Percentiles rank a stretch among this genome's conserved stretches.
Evolutionary conservation across 306 rosid species (phyloP).

Genomic region (Cucumis cinereus): DNA sequence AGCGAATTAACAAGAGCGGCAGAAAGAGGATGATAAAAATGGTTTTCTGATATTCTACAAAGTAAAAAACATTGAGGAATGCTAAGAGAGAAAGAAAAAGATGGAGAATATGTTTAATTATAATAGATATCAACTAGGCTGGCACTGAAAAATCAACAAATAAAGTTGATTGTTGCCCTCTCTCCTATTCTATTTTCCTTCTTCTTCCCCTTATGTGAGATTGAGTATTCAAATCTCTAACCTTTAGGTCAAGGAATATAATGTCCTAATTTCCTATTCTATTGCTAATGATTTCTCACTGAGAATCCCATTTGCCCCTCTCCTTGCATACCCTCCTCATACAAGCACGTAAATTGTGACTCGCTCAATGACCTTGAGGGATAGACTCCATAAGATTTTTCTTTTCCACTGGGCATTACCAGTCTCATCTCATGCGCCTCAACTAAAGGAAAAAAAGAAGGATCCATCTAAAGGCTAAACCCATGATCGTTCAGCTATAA

Average conservation of each 20-base stretch:
- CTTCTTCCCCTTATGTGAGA: too few relatives aligned
- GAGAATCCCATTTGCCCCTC: neutral
- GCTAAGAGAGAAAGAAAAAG: neutral
- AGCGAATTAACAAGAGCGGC: neutral
- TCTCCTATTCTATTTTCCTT: neutral
- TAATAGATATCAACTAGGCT: neutral
- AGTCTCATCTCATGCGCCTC: neutral
- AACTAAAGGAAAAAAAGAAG: neutral
- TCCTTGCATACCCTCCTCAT: neutral
- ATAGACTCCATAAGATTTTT: neutral
- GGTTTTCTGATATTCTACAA: neutral
- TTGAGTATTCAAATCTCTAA: too few relatives aligned
- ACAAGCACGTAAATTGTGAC: neutral
- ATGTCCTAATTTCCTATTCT: neutral
- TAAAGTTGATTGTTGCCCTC: neutral
- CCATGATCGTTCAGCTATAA: neutral
- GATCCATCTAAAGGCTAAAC: neutral
- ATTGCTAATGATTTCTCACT: neutral
- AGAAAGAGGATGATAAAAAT: neutral
- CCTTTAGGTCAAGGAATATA: neutral
- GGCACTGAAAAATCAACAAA: neutral
- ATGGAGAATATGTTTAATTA: neutral
- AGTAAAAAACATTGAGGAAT: neutral
- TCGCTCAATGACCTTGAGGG: neutral
- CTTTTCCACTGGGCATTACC: neutral